A percentile compares a stretch with the other conserved stretches of the same genome.
These are phyloP conservation scores for Saccharomycopsis microspora DNA, from an alignment of 805 yeast species.

Conservation along the genomic window DNA sequence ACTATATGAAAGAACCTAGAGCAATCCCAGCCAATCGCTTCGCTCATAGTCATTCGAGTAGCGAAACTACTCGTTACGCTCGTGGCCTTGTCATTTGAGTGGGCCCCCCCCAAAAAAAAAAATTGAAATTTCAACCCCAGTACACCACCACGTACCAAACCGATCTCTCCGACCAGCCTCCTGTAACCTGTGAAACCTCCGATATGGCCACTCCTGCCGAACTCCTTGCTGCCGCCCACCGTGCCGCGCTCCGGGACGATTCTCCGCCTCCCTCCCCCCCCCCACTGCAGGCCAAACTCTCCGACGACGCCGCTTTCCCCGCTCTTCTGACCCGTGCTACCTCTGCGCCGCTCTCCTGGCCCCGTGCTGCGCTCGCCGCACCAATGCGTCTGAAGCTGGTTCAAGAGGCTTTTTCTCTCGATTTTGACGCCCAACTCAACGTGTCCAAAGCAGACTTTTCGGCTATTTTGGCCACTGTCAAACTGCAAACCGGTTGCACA, in stretches of 20 bases:
- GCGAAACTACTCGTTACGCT: no score
- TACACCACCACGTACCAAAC: no score
- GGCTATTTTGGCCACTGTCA: constrained; percentile 52
- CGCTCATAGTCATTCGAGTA: no score
- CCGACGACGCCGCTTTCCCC: constrained; percentile 43
- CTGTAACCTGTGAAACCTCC: not conserved
- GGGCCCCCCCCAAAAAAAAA: no score
- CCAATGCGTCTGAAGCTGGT: constrained; percentile 46
- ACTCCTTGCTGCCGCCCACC: constrained; percentile 27
- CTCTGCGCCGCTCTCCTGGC: constrained; percentile 17
- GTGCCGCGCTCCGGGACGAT: constrained; percentile 21
- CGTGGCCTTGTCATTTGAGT: no score
- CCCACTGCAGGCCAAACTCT: constrained; percentile 22
- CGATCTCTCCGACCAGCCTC: no score
- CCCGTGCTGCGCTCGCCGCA: constrained; percentile 14
- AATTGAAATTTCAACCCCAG: no score
- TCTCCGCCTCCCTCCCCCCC: constrained; percentile 14
- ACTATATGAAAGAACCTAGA: no score
- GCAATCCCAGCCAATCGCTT: no score
- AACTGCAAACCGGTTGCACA: constrained; percentile 47
- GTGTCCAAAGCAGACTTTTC: constrained; percentile 55
- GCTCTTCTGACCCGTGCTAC: constrained; percentile 31
- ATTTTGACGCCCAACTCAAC: constrained; percentile 54
- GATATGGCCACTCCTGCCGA: constrained; percentile 26
- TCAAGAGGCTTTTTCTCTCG: constrained; percentile 73